phyloP scores from a whole-genome alignment of 2,329 filamentous ascomycete genomes.

The Botrytis paeoniae region DNA sequence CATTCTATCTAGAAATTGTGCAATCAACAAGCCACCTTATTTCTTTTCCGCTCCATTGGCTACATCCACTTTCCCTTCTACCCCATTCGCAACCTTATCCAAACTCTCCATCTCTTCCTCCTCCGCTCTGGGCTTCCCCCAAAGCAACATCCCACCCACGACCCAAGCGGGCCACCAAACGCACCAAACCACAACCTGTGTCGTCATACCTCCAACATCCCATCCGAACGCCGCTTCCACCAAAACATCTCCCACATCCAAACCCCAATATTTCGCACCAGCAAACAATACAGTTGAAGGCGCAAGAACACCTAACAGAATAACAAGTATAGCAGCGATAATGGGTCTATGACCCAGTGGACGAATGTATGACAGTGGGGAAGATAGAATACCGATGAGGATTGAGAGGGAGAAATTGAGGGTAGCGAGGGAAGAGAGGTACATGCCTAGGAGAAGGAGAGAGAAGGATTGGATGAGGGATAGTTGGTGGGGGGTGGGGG shows the following conservation, averaged over 20 bases:
- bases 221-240: conserved; percentile 78
- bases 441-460: conserved; percentile 86
- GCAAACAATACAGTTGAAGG: conserved; percentile 55
- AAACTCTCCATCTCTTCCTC: background rate
- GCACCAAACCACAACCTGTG: conserved; percentile 85
- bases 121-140: conserved; percentile 40
- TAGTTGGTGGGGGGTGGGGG: conserved; percentile 65
- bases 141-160: conserved; percentile 55
- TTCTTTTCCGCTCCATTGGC: background rate
- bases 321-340: conserved; percentile 44
- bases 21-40: background rate
- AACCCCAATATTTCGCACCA: conserved; percentile 47
- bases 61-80: background rate
- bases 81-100: background rate
- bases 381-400: conserved; percentile 73
- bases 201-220: conserved; percentile 87
- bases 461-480: conserved; percentile 86
- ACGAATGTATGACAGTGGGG: conserved; percentile 73
- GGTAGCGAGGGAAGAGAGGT: conserved; percentile 86
- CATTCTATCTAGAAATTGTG: background rate
- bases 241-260: conserved; percentile 57
- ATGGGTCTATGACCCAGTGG: conserved; percentile 45
- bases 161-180: conserved; percentile 96
- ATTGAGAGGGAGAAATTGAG: conserved; percentile 93
- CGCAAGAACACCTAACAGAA: conserved; percentile 57